Base-by-base conservation (phyloP, 1,284 basidiomycete genomes). In the Taiwanofungus camphoratus region DNA sequence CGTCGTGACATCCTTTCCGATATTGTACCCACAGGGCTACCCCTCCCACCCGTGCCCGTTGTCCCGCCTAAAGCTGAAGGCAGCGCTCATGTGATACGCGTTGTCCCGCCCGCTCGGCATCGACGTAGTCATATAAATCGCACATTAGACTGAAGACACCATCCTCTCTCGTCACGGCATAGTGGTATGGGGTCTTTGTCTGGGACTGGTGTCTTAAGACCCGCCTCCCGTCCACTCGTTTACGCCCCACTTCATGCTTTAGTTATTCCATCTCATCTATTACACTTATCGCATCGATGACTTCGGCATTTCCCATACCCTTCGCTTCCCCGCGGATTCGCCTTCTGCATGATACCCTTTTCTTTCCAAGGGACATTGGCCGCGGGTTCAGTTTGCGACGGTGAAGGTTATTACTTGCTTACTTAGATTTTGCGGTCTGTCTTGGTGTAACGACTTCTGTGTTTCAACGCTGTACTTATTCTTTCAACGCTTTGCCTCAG, bases 171-270 rank as follows among this genome's bases (percentile, higher is more conserved):
- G 21, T 19, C 29, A 27, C 18, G 33, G 27, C 34, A 21, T 41
- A 16, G 38, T 26, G 18, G 11, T 4, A 29, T 29, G 21, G 32
- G 22, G 21, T 31, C 31, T 3, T 3, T 43, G 20, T 32, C 18
- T 51, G 52, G 55, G 65, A 60, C 53, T 46, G 51, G 53, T 47
- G 50, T 58, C 29, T 16, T 53, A 26, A 15, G 47, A 45, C 47
- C 49, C 50, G 39, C 44, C 37, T 61, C 57, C 68, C 53, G 60
- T 70, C 66, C 68, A 45, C 58, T 72, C 70, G 22, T 71, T 70
- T 12, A 41, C 27, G 42, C 41, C 37, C 41, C 18, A 5, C 23
- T 34, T 36, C 35, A 33, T 36, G 33, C 21, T 35, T 7, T 41
- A 37, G 41, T 36, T 36, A 35, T 45, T 35, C 20, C 44, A 39